A percentile compares a stretch with the other conserved stretches of the same genome.
phyloP scores from a whole-genome alignment of 1,284 basidiomycete genomes.

The Ustilago sp. region DNA sequence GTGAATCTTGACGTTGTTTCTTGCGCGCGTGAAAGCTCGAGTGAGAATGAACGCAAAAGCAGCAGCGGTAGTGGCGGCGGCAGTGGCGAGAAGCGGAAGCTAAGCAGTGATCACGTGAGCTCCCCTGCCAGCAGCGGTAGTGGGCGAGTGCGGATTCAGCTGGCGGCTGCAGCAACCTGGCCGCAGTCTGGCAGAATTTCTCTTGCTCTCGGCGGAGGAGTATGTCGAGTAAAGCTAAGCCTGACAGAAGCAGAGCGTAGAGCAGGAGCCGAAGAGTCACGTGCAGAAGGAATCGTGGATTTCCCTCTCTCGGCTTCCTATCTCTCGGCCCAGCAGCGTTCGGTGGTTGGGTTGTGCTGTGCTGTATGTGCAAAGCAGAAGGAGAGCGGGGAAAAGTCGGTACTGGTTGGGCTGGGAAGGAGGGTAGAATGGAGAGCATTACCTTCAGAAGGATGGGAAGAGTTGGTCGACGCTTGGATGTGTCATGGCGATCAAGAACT shows the following conservation, averaged over 20 bases:
- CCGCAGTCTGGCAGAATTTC: slow-evolving; percentile 14
- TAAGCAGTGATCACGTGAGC: slow-evolving; percentile 17
- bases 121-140: not conserved
- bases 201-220: not conserved
- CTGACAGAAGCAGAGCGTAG: slow-evolving; percentile 19
- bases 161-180: slow-evolving; percentile 14
- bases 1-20: not conserved
- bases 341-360: slow-evolving; percentile 22
- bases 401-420: not conserved
- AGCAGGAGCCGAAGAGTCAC: slow-evolving; percentile 10
- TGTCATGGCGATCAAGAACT: slow-evolving; percentile 85
- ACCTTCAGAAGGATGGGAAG: slow-evolving; percentile 95
- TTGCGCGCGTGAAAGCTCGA: slow-evolving; percentile 10
- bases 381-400: not conserved
- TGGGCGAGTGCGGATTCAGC: not conserved
- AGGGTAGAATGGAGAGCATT: slow-evolving; percentile 78
- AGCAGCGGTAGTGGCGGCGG: slow-evolving; percentile 6
- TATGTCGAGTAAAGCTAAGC: slow-evolving; percentile 21
- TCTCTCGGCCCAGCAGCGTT: not conserved
- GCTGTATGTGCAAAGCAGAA: not conserved
- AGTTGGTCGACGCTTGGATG: slow-evolving; percentile 97
- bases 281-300: slow-evolving; percentile 18
- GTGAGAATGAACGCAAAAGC: slow-evolving; percentile 3
- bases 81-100: slow-evolving; percentile 21
- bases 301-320: slow-evolving; percentile 29